Evolutionary conservation across 805 yeast species (phyloP).

Genomic region (Spathaspora arborariae): DNA sequence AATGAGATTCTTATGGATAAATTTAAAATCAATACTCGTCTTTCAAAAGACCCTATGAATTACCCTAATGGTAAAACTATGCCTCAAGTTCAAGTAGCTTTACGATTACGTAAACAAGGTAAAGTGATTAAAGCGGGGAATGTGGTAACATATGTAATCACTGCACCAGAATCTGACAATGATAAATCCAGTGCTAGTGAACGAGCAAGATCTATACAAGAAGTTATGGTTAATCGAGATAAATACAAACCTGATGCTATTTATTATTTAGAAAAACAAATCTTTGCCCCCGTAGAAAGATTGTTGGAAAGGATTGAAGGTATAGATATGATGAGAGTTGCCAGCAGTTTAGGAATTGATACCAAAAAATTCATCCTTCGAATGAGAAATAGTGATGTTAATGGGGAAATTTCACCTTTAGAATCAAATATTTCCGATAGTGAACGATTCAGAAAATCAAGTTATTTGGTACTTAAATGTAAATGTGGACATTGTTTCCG

Average conservation of each 20-base stretch:
- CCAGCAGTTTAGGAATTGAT: constrained; percentile 75
- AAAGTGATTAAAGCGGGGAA: constrained; percentile 84
- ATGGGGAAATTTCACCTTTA: constrained; percentile 59
- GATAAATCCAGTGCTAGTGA: constrained; percentile 52
- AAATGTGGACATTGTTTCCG: constrained; percentile 56
- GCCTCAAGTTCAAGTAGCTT: constrained; percentile 92
- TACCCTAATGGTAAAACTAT: constrained; percentile 78
- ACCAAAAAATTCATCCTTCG: constrained; percentile 52
- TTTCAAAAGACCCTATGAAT: constrained; percentile 83
- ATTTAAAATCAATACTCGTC: constrained; percentile 76
- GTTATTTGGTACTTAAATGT: constrained; percentile 56
- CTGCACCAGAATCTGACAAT: constrained; percentile 34
- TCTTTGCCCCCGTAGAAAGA: constrained; percentile 87
- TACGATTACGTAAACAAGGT: constrained; percentile 75
- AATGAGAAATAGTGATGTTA: constrained; percentile 29
- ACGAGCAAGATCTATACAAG: constrained; percentile 79
- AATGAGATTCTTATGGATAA: constrained; percentile 64
- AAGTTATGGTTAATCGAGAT: constrained; percentile 52
- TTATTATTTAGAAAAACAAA: constrained; percentile 83
- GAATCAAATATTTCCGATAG: constrained; percentile 78
- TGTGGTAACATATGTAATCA: constrained; percentile 82
- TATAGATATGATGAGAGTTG: constrained; percentile 73
- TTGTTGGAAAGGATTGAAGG: constrained; percentile 84
- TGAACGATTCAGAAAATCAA: constrained; percentile 73
- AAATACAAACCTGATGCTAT: constrained; percentile 65